A percentile compares a stretch with the other conserved stretches of the same genome.
Evolutionary conservation across 2,329 filamentous ascomycete species (phyloP).

Genomic region (Fusarium nelsonii): DNA sequence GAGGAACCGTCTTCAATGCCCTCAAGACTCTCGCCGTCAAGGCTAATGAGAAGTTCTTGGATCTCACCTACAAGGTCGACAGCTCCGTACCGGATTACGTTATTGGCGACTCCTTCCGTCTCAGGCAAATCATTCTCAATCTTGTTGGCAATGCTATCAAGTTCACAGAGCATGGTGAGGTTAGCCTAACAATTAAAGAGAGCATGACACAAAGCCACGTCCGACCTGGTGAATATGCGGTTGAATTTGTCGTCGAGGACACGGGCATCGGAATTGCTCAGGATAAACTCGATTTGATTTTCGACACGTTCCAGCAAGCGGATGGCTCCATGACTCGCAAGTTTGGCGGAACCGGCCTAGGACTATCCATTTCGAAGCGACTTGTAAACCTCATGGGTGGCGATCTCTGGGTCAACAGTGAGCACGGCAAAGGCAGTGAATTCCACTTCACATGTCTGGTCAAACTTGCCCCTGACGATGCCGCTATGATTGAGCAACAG

Average conservation of each 20-base stretch:
- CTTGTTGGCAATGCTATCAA: conserved; percentile 99
- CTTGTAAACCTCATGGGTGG: conserved; percentile 97
- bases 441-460: conserved; percentile 98
- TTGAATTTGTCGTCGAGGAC: conserved; percentile 95
- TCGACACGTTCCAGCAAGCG: conserved; percentile 98
- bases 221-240: conserved; percentile 82
- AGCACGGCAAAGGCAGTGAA: conserved; percentile 89
- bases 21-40: conserved; percentile 97
- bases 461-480: conserved; percentile 82
- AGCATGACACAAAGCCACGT: conserved; percentile 72
- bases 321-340: conserved; percentile 96
- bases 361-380: conserved; percentile 93
- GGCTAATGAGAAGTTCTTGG: conserved; percentile 94
- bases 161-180: conserved; percentile 96
- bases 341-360: conserved; percentile 94
- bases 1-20: conserved; percentile 96
- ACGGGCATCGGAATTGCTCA: conserved; percentile 96
- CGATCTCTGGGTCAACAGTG: conserved; percentile 94
- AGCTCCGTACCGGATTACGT: conserved; percentile 95
- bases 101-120: conserved; percentile 94
- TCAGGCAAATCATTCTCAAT: conserved; percentile 97
- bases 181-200: conserved; percentile 89
- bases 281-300: conserved; percentile 96
- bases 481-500: conserved; percentile 82
- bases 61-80: conserved; percentile 93